phyloP scores from a whole-genome alignment of 1,284 basidiomycete genomes.

The Pseudozyma flocculosa region DNA sequence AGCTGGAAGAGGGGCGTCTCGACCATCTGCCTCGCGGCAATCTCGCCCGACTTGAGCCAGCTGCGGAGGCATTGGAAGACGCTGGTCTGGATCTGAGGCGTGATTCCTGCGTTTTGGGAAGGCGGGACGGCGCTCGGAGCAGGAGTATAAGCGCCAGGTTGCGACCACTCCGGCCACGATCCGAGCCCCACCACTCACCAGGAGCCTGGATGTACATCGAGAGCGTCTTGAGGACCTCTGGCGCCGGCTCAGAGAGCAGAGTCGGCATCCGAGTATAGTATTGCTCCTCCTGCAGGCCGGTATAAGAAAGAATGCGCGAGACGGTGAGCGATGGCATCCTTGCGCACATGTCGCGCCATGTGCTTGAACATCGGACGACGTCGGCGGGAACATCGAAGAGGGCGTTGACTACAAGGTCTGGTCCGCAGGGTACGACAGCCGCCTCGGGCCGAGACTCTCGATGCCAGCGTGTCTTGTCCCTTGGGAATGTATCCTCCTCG shows the following conservation, averaged over 20 bases:
- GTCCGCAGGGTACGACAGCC: too few relatives aligned
- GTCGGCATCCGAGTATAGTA: constrained; percentile 58
- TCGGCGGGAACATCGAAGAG: too few relatives aligned
- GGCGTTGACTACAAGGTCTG: too few relatives aligned
- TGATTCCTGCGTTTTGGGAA: constrained; percentile 64
- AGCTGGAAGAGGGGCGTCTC: constrained; percentile 80
- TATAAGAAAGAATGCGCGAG: too few relatives aligned
- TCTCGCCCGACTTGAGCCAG: constrained; percentile 87
- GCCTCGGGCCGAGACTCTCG: too few relatives aligned
- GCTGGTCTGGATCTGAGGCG: constrained; percentile 74
- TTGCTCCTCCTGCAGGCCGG: constrained; percentile 69
- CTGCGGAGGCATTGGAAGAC: constrained; percentile 83
- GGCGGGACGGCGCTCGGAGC: background rate
- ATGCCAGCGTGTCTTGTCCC: too few relatives aligned
- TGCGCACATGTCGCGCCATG: too few relatives aligned
- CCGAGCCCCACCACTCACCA: constrained; percentile 64
- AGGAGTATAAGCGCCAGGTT: too few relatives aligned
- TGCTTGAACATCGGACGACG: too few relatives aligned
- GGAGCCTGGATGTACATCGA: constrained; percentile 85
- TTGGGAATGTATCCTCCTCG: too few relatives aligned
- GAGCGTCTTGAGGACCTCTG: constrained; percentile 74
- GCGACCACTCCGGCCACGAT: too few relatives aligned
- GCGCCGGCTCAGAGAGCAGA: constrained; percentile 64
- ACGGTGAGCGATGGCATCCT: too few relatives aligned
- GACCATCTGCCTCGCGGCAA: constrained; percentile 68